These are phyloP conservation scores for Escallonia rubra DNA, from an alignment of 129 eudicot genomes.

Conservation along the genomic window DNA sequence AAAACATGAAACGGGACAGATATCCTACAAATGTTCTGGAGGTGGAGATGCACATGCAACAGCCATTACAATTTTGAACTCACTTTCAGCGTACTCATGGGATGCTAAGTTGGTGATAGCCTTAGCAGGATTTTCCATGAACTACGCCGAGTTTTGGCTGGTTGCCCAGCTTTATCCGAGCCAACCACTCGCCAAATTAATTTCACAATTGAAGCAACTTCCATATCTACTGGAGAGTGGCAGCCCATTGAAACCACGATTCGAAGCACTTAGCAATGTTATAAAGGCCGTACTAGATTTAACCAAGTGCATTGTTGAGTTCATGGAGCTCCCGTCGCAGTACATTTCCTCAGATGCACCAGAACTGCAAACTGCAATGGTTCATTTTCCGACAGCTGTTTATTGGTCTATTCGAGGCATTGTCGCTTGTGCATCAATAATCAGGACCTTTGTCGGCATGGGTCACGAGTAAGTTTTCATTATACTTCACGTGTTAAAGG, in stretches of 20 bases:
- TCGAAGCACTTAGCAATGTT: constrained; percentile 39
- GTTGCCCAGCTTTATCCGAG: constrained; percentile 55
- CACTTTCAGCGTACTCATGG: constrained; percentile 59
- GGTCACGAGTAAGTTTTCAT: constrained; percentile 59
- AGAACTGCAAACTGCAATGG: constrained; percentile 41
- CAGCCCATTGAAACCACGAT: constrained; percentile 44
- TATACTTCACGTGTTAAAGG: background rate
- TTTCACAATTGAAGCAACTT: constrained; percentile 57
- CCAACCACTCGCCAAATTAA: constrained; percentile 59
- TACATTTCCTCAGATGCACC: constrained; percentile 49
- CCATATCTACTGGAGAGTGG: constrained; percentile 41
- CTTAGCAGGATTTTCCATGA: constrained; percentile 58
- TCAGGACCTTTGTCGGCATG: constrained; percentile 59
- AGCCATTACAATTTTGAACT: constrained; percentile 41
- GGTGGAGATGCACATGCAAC: constrained; percentile 62
- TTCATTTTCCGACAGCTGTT: constrained; percentile 59
- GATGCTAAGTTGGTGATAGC: constrained; percentile 66
- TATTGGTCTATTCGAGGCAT: constrained; percentile 72
- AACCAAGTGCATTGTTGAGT: constrained; percentile 54
- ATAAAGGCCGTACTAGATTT: constrained; percentile 57
- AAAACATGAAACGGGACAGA: constrained; percentile 33
- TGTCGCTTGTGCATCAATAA: constrained; percentile 62
- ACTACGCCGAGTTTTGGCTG: constrained; percentile 64
- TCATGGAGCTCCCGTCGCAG: constrained; percentile 58
- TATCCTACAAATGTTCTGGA: constrained; percentile 53